Conservation (phyloP, 2,329 filamentous ascomycete genomes). For the Juglanconis oblonga region DNA sequence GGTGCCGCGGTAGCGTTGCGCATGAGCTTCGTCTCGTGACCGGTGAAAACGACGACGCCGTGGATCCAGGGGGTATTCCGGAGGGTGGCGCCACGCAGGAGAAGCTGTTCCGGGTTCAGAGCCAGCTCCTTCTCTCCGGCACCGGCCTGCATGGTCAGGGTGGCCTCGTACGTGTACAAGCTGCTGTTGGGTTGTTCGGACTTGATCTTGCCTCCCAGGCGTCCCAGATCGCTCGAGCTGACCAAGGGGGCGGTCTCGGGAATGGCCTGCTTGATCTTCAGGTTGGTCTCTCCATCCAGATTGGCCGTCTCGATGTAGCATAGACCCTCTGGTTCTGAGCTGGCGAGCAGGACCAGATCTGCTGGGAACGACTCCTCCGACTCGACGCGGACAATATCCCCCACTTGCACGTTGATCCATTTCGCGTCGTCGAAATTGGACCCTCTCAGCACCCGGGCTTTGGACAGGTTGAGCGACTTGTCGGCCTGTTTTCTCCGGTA, state of each 20-base stretch:
- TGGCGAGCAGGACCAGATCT: conserved; percentile 86
- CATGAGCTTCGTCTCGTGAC: conserved; percentile 98
- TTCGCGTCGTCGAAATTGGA: conserved; percentile 81
- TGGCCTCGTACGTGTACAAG: conserved; percentile 96
- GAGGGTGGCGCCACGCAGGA: conserved; percentile 88
- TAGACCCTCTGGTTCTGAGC: conserved; percentile 92
- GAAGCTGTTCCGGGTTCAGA: conserved; percentile 85
- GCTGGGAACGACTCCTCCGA: conserved; percentile 95
- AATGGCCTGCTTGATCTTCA: conserved; percentile 97
- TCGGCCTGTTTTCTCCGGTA: conserved; percentile 87
- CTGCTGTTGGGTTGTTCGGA: conserved; percentile 99
- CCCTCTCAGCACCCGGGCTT: conserved; percentile 77
- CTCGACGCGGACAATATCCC: conserved; percentile 88
- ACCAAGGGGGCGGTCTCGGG: conserved; percentile 89
- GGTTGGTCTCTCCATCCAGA: conserved; percentile 93
- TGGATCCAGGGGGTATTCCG: conserved; percentile 98
- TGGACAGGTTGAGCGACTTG: conserved; percentile 81
- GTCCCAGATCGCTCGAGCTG: conserved; percentile 79
- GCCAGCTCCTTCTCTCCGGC: conserved; percentile 92
- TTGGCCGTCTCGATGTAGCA: conserved; percentile 99
- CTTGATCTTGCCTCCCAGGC: conserved; percentile 79
- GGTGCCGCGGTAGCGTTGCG: conserved; percentile 94
- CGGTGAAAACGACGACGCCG: conserved; percentile 92
- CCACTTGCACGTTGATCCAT: conserved; percentile 91
- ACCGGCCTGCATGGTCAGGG: conserved; percentile 83